A percentile compares a stretch with the other conserved stretches of the same genome.
Conservation (phyloP, 208 protist species). For the Acanthamoeba lugdunensis region DNA sequence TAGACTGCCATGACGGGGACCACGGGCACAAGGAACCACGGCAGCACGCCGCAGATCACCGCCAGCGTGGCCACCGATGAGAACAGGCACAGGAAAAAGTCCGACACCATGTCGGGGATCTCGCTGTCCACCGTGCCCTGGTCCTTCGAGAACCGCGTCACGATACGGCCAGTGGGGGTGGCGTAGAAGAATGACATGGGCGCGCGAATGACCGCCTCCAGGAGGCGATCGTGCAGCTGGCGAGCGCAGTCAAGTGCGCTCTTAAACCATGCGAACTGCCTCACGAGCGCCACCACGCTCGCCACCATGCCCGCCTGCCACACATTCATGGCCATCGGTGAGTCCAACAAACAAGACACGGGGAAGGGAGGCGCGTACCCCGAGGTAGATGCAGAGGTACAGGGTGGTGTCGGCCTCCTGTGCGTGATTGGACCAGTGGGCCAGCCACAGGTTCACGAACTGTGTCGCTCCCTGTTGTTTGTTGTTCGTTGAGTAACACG, state of each 20-base stretch:
- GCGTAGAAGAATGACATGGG: slow-evolving; percentile 42
- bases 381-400: slow-evolving; percentile 23
- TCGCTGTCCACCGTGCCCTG: slow-evolving; percentile 88
- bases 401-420: slow-evolving; percentile 39
- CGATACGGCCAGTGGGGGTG: slow-evolving; percentile 84
- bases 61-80: background rate
- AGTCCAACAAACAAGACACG: background rate
- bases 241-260: slow-evolving; percentile 11
- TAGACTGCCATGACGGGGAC: slow-evolving; percentile 71
- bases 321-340: background rate
- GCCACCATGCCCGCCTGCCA: background rate
- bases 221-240: slow-evolving; percentile 6
- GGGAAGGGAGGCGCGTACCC: background rate
- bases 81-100: slow-evolving; percentile 30
- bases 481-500: background rate
- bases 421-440: background rate
- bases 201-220: slow-evolving; percentile 11
- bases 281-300: background rate
- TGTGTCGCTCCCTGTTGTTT: background rate
- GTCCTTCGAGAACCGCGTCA: slow-evolving; percentile 95
- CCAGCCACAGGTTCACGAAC: background rate
- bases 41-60: slow-evolving; percentile 60
- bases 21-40: slow-evolving; percentile 64
- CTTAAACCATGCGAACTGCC: slow-evolving; percentile 34
- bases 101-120: slow-evolving; percentile 11